Evolutionary conservation across 1,284 basidiomycete genomes (phyloP).

Genomic region (Sporisorium scitamineum): DNA sequence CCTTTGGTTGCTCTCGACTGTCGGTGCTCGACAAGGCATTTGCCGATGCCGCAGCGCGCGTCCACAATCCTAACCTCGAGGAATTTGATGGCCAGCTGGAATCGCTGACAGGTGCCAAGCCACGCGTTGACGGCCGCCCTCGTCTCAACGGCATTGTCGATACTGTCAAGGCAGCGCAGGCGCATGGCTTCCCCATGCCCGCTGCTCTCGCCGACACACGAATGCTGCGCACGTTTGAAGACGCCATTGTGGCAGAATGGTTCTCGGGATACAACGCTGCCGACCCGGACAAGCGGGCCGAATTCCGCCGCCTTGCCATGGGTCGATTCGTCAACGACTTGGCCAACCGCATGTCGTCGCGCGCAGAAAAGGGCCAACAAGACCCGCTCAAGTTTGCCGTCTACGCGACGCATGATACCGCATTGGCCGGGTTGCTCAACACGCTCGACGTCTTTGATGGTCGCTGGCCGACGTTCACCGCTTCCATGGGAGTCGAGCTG

Average conservation of each 20-base stretch:
- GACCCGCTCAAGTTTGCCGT: slow-evolving; percentile 72
- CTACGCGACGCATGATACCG: slow-evolving; percentile 75
- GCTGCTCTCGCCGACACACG: slow-evolving; percentile 34
- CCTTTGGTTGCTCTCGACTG: slow-evolving; percentile 77
- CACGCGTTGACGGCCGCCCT: slow-evolving; percentile 81
- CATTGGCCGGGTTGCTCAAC: slow-evolving; percentile 77
- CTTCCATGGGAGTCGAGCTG: slow-evolving; percentile 60
- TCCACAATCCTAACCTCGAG: slow-evolving; percentile 78
- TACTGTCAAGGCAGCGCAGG: slow-evolving; percentile 75
- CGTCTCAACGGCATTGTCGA: slow-evolving; percentile 83
- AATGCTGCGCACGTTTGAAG: slow-evolving; percentile 73
- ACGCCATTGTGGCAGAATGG: slow-evolving; percentile 82
- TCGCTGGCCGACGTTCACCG: slow-evolving; percentile 72
- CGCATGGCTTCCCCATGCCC: slow-evolving; percentile 75
- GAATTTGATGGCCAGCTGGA: slow-evolving; percentile 77
- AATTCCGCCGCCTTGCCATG: slow-evolving; percentile 82
- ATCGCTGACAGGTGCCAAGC: slow-evolving; percentile 78
- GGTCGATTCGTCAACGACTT: slow-evolving; percentile 79
- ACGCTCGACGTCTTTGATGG: slow-evolving; percentile 83
- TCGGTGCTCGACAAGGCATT: slow-evolving; percentile 49
- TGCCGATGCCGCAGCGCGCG: slow-evolving; percentile 71
- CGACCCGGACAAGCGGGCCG: slow-evolving; percentile 70
- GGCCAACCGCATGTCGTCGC: slow-evolving; percentile 73
- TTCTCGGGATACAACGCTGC: slow-evolving; percentile 74
- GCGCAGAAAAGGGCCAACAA: slow-evolving; percentile 39